Evolutionary conservation across 1,284 basidiomycete genomes (phyloP), one percentile per base, ranked within the genome.

Genomic region (Moniliella sp.): DNA sequence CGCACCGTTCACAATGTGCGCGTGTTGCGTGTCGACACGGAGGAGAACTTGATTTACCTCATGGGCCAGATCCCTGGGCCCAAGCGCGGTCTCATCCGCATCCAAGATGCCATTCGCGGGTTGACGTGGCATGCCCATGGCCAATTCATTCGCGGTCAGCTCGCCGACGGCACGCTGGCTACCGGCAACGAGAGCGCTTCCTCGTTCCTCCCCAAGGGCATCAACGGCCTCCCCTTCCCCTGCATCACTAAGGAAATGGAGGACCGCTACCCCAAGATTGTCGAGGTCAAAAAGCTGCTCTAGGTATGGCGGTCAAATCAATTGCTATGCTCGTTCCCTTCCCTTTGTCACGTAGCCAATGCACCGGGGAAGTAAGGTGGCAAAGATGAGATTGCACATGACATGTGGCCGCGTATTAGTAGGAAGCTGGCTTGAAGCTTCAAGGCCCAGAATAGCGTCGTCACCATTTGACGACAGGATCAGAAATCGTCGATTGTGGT

Each of bases 191-290:
- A 75, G 34, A n/a, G n/a, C n/a, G n/a, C n/a, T n/a, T n/a, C n/a
- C n/a, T 76, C 80, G 56, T 74, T 83, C 42, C 62, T 93, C 13
- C 77, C 80, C 1, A 76, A 75, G 45, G 78, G 81, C 30, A 71
- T 97, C 4, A 69, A 72, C 36, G 72, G 74, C 41, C 65, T 97
- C 38, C 86, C 88, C 7, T 86, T 88, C 68, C 88, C 86, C 1
- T 83, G 80, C 16, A 86, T 80, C 21, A 86, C 79, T 8, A 68
- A 66, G 35, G 73, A 79, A 58, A 66, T 88, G 56, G 79, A 79
- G 2, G 66, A 67, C 77, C 33, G 42, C 35, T 48, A 41, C 37
- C 62, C 39, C 16, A 49, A 28, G 31, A 42, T 59, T 21, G 43
- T 59, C 18, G 56, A 59, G 32, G 43, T 50, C 17, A 23, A 7